Base-by-base conservation (phyloP, 768 basidiomycete species). In the Boletus rubropictus region DNA sequence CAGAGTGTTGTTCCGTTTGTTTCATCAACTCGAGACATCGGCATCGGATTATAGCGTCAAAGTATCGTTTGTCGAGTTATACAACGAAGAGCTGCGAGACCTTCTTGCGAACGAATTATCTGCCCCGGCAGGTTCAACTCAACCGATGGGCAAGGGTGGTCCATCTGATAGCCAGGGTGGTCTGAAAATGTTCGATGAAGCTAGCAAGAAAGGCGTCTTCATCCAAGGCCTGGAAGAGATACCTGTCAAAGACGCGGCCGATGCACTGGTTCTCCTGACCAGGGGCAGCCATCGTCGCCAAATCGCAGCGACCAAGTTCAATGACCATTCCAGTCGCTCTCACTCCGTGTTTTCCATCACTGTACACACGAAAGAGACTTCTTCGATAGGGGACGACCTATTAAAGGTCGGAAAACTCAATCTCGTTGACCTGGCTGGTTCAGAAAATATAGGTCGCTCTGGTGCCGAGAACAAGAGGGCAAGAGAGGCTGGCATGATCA, bases 261-360 rank as follows among this genome's bases (percentile, higher is more conserved):
- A 92, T 53, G 95, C 93, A 0, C 71, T 98, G 21, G 78, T 77
- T 18, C 77, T 97, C 34, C 75, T 99, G 25, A 82, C 81, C 17
- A 93, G 91, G 64, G 96, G 96, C 38, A 92, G 88, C 49, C 79
- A 90, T 50, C 79, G 93, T 31, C 74, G 96, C 44, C 93, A 98
- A 68, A 89, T 90, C 37, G 96, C 94, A 0, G 83, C 90, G 8
- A 98, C 96, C 18, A 94, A 93, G 64, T 95, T 98, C 76, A 99
- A 99, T 63, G 92, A 97, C 60, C 89, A 92, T 56, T 95, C 91
- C 5, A 89, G 93, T 68, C 92, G 96, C 12, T 98, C 96, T 0
- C 96, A 99, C 63, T 96, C 94, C 1, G 86, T 99, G 14, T 97
- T 99, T 66, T 89, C 91, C n/a, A 81, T 99, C 57, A 92, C 90